phyloP scores from a whole-genome alignment of 2,329 filamentous ascomycete species.

The Fonsecaea multimorphosa region DNA sequence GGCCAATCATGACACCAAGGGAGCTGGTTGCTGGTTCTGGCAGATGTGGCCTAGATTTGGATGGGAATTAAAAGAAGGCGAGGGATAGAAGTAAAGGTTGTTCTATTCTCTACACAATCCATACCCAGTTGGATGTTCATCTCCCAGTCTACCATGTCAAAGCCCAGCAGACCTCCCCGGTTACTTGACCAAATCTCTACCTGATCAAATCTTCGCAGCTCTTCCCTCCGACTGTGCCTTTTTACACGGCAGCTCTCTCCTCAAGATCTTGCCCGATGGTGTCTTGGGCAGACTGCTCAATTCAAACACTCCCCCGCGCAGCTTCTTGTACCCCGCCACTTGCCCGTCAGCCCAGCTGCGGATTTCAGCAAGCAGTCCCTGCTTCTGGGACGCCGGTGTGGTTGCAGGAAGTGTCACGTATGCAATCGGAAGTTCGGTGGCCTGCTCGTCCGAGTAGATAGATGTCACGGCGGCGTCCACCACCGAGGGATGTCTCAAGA shows the following conservation, averaged over 20 bases:
- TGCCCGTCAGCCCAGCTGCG: constrained; percentile 25
- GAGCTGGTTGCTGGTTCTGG: too few species aligned
- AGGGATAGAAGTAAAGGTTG: too few species aligned
- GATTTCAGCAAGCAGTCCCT: constrained; percentile 25
- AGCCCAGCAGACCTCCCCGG: too few species aligned
- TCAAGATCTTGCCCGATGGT: constrained; percentile 37
- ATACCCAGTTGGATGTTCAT: too few species aligned
- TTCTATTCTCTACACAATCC: too few species aligned
- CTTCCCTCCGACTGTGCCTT: constrained; percentile 16
- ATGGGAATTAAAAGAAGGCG: too few species aligned
- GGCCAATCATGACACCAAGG: too few species aligned
- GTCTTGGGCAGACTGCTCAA: constrained; percentile 35
- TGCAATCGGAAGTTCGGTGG: constrained; percentile 50
- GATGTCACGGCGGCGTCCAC: constrained; percentile 57
- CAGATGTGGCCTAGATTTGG: too few species aligned
- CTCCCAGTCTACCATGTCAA: background rate
- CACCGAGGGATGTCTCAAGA: constrained; percentile 53
- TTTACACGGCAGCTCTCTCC: constrained; percentile 31
- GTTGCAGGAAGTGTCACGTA: constrained; percentile 65
- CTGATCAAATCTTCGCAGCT: constrained; percentile 28
- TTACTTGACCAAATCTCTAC: too few species aligned
- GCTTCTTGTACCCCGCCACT: constrained; percentile 30
- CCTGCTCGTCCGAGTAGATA: constrained; percentile 42
- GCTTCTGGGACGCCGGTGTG: constrained; percentile 58
- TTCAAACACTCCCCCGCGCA: constrained; percentile 31